Percentiles rank a stretch among this genome's conserved stretches.
These are phyloP conservation scores for Amoebophrya sp. DNA, from an alignment of 169 alveolate genomes.

Conservation along the genomic window DNA sequence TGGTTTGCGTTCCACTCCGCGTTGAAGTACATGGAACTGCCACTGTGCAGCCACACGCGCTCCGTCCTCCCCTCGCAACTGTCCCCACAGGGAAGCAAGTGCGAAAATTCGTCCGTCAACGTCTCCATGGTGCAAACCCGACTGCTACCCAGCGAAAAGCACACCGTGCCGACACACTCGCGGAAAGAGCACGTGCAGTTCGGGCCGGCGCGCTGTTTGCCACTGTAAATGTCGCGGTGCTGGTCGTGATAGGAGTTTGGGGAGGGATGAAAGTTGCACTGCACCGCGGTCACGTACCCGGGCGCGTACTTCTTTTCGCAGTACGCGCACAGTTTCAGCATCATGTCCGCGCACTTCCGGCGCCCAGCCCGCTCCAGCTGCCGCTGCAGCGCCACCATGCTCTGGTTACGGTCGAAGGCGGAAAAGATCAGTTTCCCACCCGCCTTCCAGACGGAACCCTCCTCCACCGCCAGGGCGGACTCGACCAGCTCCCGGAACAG, in stretches of 20 bases:
- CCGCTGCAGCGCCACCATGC: constrained; percentile 38
- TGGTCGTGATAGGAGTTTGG: constrained; percentile 43
- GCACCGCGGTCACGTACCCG: constrained; percentile 45
- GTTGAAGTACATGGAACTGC: constrained; percentile 37
- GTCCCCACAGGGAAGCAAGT: neutral
- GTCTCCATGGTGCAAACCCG: constrained; percentile 21
- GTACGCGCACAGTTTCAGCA: constrained; percentile 39
- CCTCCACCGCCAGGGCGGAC: constrained; percentile 33
- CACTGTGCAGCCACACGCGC: constrained; percentile 23
- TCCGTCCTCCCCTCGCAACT: constrained; percentile 31
- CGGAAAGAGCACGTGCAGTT: constrained; percentile 39
- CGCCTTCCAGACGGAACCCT: constrained; percentile 47
- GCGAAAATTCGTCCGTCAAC: constrained; percentile 30
- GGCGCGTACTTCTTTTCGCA: constrained; percentile 37
- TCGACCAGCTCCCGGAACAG: constrained; percentile 34
- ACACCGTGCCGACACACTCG: constrained; percentile 39
- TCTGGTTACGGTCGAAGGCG: constrained; percentile 45
- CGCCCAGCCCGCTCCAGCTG: constrained; percentile 27
- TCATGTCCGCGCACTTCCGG: constrained; percentile 33
- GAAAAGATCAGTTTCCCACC: constrained; percentile 44
- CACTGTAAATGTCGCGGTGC: constrained; percentile 49
- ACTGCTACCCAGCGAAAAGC: constrained; percentile 34
- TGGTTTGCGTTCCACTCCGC: constrained; percentile 34
- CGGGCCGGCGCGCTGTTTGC: constrained; percentile 49
- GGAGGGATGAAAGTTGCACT: constrained; percentile 40